phyloP scores from a whole-genome alignment of 257 asterid genomes.

The Solanum virginianum region DNA sequence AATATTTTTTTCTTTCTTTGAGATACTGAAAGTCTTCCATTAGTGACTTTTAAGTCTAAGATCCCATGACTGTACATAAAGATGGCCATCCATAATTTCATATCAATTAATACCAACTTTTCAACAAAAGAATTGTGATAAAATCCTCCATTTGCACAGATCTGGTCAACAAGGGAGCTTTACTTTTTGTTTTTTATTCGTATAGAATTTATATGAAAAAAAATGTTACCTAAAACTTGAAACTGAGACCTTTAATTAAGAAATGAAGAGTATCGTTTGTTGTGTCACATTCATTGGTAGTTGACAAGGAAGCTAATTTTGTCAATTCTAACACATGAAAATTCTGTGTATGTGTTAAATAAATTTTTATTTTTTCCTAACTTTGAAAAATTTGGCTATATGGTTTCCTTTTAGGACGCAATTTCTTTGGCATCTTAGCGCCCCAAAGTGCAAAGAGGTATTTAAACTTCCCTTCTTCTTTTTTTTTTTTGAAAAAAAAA shows the following conservation, averaged over 20 bases:
- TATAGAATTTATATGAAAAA: no score
- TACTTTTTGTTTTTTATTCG: neutral
- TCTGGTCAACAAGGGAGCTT: neutral
- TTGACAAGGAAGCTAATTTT: neutral
- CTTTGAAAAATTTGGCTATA: neutral
- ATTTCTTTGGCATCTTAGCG: neutral
- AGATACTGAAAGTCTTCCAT: neutral
- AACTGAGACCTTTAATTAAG: rapidly evolving
- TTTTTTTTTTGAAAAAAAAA: neutral
- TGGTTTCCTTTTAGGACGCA: neutral
- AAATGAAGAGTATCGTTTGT: no score
- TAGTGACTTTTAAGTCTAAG: neutral
- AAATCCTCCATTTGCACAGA: neutral
- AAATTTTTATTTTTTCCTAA: neutral
- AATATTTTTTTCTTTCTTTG: neutral
- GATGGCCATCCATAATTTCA: neutral
- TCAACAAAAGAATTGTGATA: neutral
- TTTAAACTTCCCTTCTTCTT: neutral
- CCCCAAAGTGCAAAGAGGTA: neutral
- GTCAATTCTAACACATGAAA: neutral
- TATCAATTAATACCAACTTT: neutral
- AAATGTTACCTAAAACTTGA: neutral
- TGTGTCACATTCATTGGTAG: neutral
- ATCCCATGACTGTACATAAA: neutral
- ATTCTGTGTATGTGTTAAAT: neutral